Evolutionary conservation across 495 filamentous ascomycete genomes (phyloP).

Genomic region (Tuber umbilicatum): DNA sequence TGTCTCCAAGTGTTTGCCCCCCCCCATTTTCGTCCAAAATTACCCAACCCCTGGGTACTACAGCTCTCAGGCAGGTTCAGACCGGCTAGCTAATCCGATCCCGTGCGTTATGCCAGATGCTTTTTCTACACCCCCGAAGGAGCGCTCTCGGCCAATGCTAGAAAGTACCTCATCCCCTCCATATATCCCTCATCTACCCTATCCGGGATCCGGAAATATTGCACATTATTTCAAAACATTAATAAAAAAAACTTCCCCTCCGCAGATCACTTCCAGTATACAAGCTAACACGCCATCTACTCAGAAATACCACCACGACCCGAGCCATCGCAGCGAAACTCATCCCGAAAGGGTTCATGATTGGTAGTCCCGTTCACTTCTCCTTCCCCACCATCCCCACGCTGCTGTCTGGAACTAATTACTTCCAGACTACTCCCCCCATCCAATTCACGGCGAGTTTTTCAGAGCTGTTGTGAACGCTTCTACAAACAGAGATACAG

Average conservation of each 20-base stretch:
- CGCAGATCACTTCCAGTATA: constrained; percentile 17
- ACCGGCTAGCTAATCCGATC: constrained; percentile 14
- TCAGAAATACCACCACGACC: constrained; percentile 62
- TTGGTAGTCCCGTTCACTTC: constrained; percentile 43
- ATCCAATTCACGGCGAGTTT: constrained; percentile 66
- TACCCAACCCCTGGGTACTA: constrained; percentile 1
- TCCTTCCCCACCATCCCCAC: constrained; percentile 1
- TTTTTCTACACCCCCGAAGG: constrained; percentile 72
- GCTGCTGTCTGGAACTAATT: constrained; percentile 7
- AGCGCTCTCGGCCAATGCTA: constrained; percentile 48
- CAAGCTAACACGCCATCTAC: constrained; percentile 13
- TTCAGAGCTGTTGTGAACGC: constrained; percentile 84
- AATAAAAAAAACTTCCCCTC: constrained; percentile 1
- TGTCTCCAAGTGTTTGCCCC: constrained; percentile 68
- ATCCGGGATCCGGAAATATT: constrained; percentile 16
- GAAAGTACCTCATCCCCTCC: constrained; percentile 38
- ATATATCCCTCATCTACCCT: neutral
- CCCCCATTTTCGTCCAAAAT: neutral
- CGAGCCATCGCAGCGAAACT: constrained; percentile 58
- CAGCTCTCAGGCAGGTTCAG: constrained; percentile 6
- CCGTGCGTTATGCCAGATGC: constrained; percentile 47
- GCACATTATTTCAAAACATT: constrained; percentile 10
- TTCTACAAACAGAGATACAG: constrained; percentile 62
- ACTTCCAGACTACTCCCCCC: constrained; percentile 68
- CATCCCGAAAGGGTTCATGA: constrained; percentile 75